phyloP scores from a whole-genome alignment of 139 green algal species.

The Chlorella sp. region DNA sequence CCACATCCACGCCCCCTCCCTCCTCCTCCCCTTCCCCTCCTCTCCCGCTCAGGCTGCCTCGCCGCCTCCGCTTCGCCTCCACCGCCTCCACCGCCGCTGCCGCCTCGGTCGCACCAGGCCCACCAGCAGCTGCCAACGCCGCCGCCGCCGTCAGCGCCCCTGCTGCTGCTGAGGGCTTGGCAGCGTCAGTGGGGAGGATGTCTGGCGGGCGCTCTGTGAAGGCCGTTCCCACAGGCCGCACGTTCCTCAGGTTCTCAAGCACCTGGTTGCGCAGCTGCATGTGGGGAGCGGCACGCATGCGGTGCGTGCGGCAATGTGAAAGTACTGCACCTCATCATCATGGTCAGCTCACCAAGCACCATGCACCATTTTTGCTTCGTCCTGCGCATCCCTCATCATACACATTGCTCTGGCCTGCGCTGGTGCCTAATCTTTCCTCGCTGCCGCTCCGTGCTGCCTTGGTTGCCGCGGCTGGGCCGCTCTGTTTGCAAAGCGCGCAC shows the following conservation, averaged over 20 bases:
- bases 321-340: neutral
- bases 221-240: conserved; percentile 6
- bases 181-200: too few species aligned
- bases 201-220: too few species aligned
- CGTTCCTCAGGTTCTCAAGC: conserved; percentile 9
- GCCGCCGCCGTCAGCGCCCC: too few species aligned
- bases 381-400: neutral
- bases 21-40: too few species aligned
- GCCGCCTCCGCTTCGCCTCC: too few species aligned
- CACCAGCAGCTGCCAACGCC: too few species aligned
- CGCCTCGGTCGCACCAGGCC: too few species aligned
- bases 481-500: neutral
- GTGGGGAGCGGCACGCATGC: neutral
- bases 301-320: neutral
- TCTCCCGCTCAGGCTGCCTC: too few species aligned
- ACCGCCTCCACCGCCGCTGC: too few species aligned
- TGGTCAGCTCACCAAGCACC: neutral
- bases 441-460: neutral
- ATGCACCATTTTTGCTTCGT: neutral
- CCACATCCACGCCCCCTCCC: too few species aligned
- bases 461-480: neutral
- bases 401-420: neutral
- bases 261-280: conserved; percentile 4
- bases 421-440: neutral
- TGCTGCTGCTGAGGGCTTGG: too few species aligned